Evolutionary conservation across 495 filamentous ascomycete genomes (phyloP).

Genomic region (Neurospora sublineolata): DNA sequence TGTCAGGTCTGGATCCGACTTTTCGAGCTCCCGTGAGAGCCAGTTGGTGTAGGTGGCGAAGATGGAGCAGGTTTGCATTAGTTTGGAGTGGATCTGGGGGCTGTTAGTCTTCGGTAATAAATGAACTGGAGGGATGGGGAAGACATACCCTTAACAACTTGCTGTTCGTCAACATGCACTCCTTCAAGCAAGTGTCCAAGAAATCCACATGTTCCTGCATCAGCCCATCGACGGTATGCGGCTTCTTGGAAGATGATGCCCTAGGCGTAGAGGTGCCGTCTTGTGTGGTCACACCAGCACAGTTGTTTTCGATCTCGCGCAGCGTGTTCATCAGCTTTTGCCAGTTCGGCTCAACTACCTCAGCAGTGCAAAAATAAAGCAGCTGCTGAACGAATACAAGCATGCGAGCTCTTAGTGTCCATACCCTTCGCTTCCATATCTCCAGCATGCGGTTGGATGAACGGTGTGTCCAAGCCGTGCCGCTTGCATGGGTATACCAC

Average conservation of each 20-base stretch:
- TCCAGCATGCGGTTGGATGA: conserved; percentile 65
- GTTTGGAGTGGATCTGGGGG: conserved; percentile 80
- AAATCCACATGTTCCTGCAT: conserved; percentile 99
- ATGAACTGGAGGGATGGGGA: neutral
- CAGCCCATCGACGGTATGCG: conserved; percentile 84
- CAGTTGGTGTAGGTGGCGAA: conserved; percentile 78
- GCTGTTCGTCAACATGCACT: conserved; percentile 96
- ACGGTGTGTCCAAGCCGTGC: conserved; percentile 73
- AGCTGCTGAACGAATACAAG: conserved; percentile 93
- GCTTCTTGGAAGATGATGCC: neutral
- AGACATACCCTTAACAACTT: conserved; percentile 71
- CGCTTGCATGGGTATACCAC: conserved; percentile 82
- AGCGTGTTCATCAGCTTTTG: conserved; percentile 77
- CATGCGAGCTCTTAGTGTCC: conserved; percentile 88
- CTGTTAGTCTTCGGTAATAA: neutral
- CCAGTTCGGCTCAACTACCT: conserved; percentile 98
- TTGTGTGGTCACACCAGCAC: conserved; percentile 24
- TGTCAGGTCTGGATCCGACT: conserved; percentile 62
- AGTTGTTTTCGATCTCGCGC: conserved; percentile 47
- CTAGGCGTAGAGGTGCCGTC: conserved; percentile 16
- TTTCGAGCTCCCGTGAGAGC: conserved; percentile 67
- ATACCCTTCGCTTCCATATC: conserved; percentile 84
- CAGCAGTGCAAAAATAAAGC: conserved; percentile 89
- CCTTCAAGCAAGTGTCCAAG: conserved; percentile 91
- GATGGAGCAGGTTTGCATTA: conserved; percentile 83